Evolutionary conservation across 129 eudicot genomes (phyloP).

Genomic region (Artemisia annua): DNA sequence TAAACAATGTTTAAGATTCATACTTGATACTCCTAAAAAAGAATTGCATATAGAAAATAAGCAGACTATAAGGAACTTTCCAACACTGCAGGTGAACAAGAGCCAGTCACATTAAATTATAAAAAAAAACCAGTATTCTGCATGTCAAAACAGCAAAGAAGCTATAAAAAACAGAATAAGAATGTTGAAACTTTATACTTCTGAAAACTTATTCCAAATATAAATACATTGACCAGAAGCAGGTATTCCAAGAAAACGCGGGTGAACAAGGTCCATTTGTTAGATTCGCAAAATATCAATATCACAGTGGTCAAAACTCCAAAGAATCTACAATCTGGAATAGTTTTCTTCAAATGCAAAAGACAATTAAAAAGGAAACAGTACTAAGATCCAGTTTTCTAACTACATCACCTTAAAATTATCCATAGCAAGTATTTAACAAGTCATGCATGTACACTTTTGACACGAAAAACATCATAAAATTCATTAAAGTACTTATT

Average conservation of each 20-base stretch:
- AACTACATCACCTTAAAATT: constrained; percentile 5
- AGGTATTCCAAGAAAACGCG: neutral
- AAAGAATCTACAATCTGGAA: neutral
- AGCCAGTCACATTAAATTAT: neutral
- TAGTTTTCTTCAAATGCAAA: neutral
- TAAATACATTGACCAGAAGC: neutral
- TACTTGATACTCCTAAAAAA: neutral
- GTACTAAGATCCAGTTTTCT: neutral
- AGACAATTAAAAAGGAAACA: neutral
- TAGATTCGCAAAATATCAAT: neutral
- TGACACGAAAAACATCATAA: neutral
- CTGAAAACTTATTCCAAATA: neutral
- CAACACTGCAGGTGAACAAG: neutral
- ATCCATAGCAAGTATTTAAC: neutral
- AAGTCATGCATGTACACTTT: neutral
- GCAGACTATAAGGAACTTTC: neutral
- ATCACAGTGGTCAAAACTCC: neutral
- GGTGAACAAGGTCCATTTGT: neutral
- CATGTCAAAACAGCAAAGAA: neutral
- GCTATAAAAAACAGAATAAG: neutral
- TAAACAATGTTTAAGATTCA: neutral
- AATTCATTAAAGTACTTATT: constrained; percentile 2
- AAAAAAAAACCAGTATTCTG: neutral
- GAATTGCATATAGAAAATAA: neutral
- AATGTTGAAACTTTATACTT: neutral